Evolutionary conservation across 2,329 filamentous ascomycete genomes (phyloP), one percentile per base, ranked within the genome.

Genomic region (Colletotrichum simmondsii): DNA sequence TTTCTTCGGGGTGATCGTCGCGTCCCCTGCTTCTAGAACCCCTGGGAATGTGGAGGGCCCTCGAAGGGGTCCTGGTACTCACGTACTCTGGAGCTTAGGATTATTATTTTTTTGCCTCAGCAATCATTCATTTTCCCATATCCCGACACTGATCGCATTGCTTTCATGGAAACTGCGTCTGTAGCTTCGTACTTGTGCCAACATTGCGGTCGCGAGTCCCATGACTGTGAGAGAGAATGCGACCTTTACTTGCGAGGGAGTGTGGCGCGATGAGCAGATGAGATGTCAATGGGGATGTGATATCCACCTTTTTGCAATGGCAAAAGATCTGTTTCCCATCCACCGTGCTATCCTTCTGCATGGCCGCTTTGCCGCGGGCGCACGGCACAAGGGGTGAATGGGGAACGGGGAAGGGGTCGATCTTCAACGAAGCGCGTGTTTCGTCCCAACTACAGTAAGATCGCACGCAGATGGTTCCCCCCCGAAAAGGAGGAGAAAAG

Each of bases 1-100:
- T 53, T 67, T 61, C 37, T 42, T 42, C 12, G 54, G 30, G 56
- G 32, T 30, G 62, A 60, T 71, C 62, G 30, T 42, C 14, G 22
- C 19, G 1, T 14, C 32, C 35, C 24, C 54, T 65, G 60, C 60
- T 26, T 72, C 54, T 35, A 42, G 59, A 69, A 42, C 37, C 54
- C 52, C 46, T 30, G 32, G 53, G n/a, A 22, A 22, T 28, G 19
- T 49, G 42, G 19, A 49, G 30, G 30, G 30, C 30, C 42, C 42
- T 49, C 19, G 7, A 22, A 19, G 19, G 42, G 42, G 42, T 7
- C 19, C 42, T 49, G 8, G 19, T 49, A 49, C n/a, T n/a, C n/a
- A n/a, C n/a, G n/a, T n/a, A n/a, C 37, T 8, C 6, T 42, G 37
- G 6, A 19, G 14, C 37, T 42, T 42, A 16, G 5, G 19, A 8